Conservation (phyloP, 2,329 filamentous ascomycete species). For the Neofusicoccum kwambonambiense region DNA sequence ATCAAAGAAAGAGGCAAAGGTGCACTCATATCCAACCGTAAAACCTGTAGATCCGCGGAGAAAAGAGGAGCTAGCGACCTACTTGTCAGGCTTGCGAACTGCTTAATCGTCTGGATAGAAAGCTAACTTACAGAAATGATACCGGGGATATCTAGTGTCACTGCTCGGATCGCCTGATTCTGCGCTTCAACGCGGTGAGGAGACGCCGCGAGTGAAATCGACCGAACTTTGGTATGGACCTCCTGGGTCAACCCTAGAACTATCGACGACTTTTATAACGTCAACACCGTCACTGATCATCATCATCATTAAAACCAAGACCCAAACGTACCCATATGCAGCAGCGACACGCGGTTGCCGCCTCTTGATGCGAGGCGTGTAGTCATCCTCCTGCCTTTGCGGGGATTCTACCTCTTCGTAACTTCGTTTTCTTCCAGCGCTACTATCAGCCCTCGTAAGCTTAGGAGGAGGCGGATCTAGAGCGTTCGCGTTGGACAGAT, state of each 20-base stretch:
- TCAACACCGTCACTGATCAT: neutral
- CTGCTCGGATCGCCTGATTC: neutral
- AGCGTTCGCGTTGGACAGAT: slow-evolving; percentile 18
- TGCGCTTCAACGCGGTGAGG: neutral
- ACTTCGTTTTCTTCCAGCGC: slow-evolving; percentile 35
- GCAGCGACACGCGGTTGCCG: slow-evolving; percentile 34
- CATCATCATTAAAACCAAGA: too few relatives aligned
- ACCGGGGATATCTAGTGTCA: neutral
- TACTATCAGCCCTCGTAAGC: slow-evolving; percentile 32
- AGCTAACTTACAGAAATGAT: neutral
- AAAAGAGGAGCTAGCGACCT: neutral
- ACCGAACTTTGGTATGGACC: neutral
- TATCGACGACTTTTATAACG: slow-evolving; percentile 8
- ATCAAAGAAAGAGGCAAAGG: neutral
- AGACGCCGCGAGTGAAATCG: too few relatives aligned
- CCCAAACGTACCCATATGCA: slow-evolving; percentile 32
- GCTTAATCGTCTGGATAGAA: neutral
- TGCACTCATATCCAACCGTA: neutral
- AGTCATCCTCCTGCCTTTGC: slow-evolving; percentile 36
- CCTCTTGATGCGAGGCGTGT: slow-evolving; percentile 34
- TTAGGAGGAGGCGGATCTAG: slow-evolving; percentile 23
- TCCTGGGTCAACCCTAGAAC: neutral
- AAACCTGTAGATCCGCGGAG: neutral
- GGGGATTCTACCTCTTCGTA: slow-evolving; percentile 34
- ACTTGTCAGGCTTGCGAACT: neutral